Evolutionary conservation across 139 green algal species (phyloP).

Genomic region (Astrephomene gubernaculifera): DNA sequence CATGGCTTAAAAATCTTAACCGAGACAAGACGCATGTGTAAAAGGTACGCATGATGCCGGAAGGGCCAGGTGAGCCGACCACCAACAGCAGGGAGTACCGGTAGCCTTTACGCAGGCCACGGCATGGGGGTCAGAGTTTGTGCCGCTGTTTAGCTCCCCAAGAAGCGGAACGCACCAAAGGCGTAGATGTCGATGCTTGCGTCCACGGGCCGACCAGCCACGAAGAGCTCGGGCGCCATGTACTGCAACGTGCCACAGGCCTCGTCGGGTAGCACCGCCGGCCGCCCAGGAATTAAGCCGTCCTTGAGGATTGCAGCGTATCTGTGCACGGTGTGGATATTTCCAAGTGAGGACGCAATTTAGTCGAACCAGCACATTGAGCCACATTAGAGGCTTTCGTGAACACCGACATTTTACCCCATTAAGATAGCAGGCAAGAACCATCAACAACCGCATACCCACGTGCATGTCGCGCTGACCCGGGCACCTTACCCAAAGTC

Average conservation of each 20-base stretch:
- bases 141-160: too few species aligned
- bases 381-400: too few species aligned
- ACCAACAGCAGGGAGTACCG: too few species aligned
- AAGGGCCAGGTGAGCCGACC: too few species aligned
- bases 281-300: constrained; percentile 26
- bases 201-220: constrained; percentile 38
- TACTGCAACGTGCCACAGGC: constrained; percentile 44
- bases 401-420: too few species aligned
- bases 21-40: too few species aligned
- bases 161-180: not conserved
- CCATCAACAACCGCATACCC: not conserved
- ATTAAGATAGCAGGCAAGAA: too few species aligned
- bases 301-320: constrained; percentile 45
- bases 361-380: too few species aligned
- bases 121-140: too few species aligned
- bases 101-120: too few species aligned
- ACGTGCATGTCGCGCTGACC: not conserved
- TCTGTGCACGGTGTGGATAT: not conserved
- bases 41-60: too few species aligned
- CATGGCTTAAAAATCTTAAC: too few species aligned
- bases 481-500: constrained; percentile 30
- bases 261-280: constrained; percentile 35
- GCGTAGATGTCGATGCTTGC: constrained; percentile 38
- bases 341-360: not conserved
- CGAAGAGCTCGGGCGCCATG: constrained; percentile 40